phyloP scores from a whole-genome alignment of 1,284 basidiomycete species.

The Sporisorium graminicola region DNA sequence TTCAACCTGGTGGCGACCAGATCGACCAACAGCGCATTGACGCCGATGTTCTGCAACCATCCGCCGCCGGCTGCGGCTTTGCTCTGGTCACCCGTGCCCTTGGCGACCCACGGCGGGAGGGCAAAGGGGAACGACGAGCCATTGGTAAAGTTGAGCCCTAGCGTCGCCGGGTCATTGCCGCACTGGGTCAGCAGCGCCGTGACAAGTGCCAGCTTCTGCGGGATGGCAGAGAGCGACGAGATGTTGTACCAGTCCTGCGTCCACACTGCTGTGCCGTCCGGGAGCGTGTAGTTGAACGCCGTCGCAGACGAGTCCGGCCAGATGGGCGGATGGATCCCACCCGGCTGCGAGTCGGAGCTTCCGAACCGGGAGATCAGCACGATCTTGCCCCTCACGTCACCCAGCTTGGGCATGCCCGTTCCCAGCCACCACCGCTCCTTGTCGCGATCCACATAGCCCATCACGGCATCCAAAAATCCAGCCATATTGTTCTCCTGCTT shows the following conservation, averaged over 20 bases:
- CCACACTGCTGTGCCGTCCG: conserved; percentile 14
- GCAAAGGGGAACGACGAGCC: conserved; percentile 47
- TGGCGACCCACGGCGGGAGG: conserved; percentile 48
- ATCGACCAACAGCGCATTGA: conserved; percentile 41
- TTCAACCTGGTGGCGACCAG: conserved; percentile 26
- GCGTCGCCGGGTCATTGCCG: conserved; percentile 13
- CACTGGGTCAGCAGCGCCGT: conserved; percentile 12
- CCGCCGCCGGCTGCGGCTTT: not conserved
- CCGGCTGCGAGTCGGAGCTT: conserved; percentile 29
- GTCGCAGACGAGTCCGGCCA: conserved; percentile 48
- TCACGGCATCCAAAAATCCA: conserved; percentile 36
- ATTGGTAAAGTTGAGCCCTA: conserved; percentile 49
- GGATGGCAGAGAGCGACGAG: conserved; percentile 27
- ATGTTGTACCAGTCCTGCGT: conserved; percentile 63
- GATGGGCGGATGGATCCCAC: conserved; percentile 57
- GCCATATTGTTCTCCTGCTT: conserved; percentile 52
- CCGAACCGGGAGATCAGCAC: conserved; percentile 55
- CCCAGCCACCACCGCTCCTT: conserved; percentile 43
- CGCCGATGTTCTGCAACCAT: conserved; percentile 30
- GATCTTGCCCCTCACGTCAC: conserved; percentile 47
- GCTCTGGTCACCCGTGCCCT: conserved; percentile 35
- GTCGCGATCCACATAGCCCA: conserved; percentile 27
- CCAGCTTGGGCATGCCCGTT: conserved; percentile 38
- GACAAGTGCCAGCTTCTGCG: conserved; percentile 43
- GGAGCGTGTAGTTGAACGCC: conserved; percentile 37